Evolutionary conservation across 1,139 yeast species (phyloP), one percentile per base, ranked within the genome.

Genomic region (Candida sanyaensis): DNA sequence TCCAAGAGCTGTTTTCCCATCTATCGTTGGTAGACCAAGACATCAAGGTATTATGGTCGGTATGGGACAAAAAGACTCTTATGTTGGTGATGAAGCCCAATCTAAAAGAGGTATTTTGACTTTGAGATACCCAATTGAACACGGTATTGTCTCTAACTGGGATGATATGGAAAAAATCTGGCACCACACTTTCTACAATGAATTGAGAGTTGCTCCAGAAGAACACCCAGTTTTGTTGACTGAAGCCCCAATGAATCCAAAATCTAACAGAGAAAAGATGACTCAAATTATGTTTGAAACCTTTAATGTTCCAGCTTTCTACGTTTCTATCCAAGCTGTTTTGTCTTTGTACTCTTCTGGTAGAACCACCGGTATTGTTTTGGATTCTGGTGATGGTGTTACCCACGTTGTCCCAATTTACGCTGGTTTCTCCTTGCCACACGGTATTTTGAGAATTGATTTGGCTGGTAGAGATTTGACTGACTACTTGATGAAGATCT

Each of bases 91-190:
- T 73, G 99, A 93, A 81, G 99, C 99, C 58, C 99, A 93, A 82
- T 91, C 98, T 65, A 93, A 93, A 88, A 91, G 99, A 88, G 99
- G 99, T 91, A 92, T 93, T 72, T 86, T 93, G 73, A 91, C 97
- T 68, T 82, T 93, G 75, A 89, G 96, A 81, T 93, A 93, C 83
- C 99, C 99, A 71, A 93, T 93, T 74, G 99, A 93, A 83, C 99
- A 93, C 84, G 99, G 99, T 89, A 91, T 93, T 65, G 99, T 93
- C 62, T 93, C 97, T 80, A 93, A 93, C 93, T 93, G 99, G 99
- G 98, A 93, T 73, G 99, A 93, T 77, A 93, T 93, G 98, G 99
- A 92, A 86, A 93, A 89, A 84, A 93, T 93, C 80, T 90, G 98
- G 97, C 96, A 89, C 78, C 96, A 89, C 84, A 89, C 96, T 65